These are phyloP conservation scores for Magnolia sinica DNA, from an alignment of 164 flowering plant species.

Conservation along the genomic window DNA sequence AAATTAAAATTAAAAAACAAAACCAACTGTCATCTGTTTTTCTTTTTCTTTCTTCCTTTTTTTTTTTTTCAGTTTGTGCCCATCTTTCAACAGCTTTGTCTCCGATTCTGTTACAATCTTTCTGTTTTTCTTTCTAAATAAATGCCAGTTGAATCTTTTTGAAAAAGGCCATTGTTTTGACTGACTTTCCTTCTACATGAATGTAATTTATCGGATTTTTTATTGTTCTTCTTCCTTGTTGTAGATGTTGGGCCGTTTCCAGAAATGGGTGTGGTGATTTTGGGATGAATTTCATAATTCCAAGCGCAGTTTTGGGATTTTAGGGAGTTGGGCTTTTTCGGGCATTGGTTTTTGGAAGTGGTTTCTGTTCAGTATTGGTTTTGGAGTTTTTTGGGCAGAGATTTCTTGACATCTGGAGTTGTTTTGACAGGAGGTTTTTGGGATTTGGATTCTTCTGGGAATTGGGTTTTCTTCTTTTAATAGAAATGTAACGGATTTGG, in stretches of 20 bases:
- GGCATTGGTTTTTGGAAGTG: conserved; percentile 9
- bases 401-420: conserved; percentile 2
- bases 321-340: conserved; percentile 2
- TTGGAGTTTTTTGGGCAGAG: neutral
- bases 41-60: neutral
- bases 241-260: neutral
- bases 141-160: neutral
- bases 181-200: neutral
- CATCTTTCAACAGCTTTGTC: conserved; percentile 12
- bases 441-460: conserved; percentile 5
- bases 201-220: conserved; percentile 7
- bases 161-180: conserved; percentile 1
- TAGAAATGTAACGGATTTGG: neutral
- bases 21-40: neutral
- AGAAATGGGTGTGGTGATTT: conserved; percentile 12
- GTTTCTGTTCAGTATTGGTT: conserved; percentile 8
- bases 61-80: conserved; percentile 1
- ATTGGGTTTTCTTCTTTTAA: neutral
- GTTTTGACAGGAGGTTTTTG: neutral
- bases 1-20: neutral
- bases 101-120: neutral
- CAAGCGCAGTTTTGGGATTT: conserved; percentile 6
- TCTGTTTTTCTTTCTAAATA: neutral
- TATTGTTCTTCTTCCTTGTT: neutral
- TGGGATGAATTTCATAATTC: neutral